Conservation (phyloP, 768 basidiomycete genomes). For the Obba rivulosa region DNA sequence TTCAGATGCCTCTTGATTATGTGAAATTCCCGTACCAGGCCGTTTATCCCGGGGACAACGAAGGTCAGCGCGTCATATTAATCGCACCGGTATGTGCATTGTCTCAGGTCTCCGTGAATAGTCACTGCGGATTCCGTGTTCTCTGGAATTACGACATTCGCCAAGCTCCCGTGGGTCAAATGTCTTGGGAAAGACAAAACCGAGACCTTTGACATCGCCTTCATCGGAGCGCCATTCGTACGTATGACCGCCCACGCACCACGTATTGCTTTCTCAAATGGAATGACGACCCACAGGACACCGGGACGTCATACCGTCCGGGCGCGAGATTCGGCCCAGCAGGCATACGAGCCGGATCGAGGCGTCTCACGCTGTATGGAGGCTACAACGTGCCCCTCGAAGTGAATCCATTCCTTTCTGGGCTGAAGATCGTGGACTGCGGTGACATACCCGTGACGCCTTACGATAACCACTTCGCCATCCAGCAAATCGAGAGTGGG, state of each 20-base stretch:
- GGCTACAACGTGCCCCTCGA: conserved; percentile 75
- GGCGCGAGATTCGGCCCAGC: conserved; percentile 85
- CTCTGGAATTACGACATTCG: conserved; percentile 81
- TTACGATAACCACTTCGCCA: conserved; percentile 70
- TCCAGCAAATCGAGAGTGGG: conserved; percentile 68
- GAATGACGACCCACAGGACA: conserved; percentile 40
- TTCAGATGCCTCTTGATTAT: conserved; percentile 64
- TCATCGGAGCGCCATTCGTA: conserved; percentile 77
- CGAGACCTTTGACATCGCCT: conserved; percentile 69
- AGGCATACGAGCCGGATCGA: conserved; percentile 75
- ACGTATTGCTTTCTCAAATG: not conserved
- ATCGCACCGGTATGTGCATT: not conserved
- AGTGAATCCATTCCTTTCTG: conserved; percentile 66
- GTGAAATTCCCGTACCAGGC: conserved; percentile 63
- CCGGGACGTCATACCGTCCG: conserved; percentile 71
- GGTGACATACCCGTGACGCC: conserved; percentile 77
- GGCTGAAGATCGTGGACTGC: conserved; percentile 68
- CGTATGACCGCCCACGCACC: conserved; percentile 15
- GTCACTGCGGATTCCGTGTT: conserved; percentile 78
- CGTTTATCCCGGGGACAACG: conserved; percentile 48
- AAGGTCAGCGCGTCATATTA: conserved; percentile 36
- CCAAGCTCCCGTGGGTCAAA: conserved; percentile 78
- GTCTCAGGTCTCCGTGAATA: conserved; percentile 18
- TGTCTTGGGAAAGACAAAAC: conserved; percentile 64
- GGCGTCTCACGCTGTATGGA: conserved; percentile 69